These are phyloP conservation scores for Inonotus hispidus DNA, from an alignment of 1,284 basidiomycete species.

Conservation along the genomic window DNA sequence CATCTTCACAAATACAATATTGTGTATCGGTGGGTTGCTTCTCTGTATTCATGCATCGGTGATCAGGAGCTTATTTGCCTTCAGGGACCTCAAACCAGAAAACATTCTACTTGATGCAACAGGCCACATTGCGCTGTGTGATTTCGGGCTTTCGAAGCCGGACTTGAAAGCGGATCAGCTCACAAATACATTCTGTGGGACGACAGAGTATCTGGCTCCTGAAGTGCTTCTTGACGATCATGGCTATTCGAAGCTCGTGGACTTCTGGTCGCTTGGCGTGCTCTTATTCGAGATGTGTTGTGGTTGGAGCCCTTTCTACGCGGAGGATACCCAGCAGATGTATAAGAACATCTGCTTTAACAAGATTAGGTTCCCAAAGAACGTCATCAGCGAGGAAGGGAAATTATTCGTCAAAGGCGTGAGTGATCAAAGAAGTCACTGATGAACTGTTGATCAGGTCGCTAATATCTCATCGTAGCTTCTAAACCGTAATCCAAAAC, in stretches of 20 bases:
- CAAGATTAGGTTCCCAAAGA: conserved; percentile 97
- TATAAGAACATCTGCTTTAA: conserved; percentile 99
- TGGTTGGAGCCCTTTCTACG: conserved; percentile 99
- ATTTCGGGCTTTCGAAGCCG: conserved; percentile 96
- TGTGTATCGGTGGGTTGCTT: conserved; percentile 78
- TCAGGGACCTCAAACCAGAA: conserved; percentile 91
- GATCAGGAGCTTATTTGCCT: neutral
- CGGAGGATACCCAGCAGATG: conserved; percentile 99
- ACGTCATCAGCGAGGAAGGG: conserved; percentile 95
- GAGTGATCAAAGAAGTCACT: conserved; percentile 32
- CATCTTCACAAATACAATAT: conserved; percentile 97
- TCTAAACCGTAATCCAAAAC: conserved; percentile 95
- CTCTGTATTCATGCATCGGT: neutral
- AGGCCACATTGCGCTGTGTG: conserved; percentile 94
- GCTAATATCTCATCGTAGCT: conserved; percentile 48
- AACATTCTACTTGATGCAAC: conserved; percentile 97
- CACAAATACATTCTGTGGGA: conserved; percentile 97
- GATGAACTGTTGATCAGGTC: neutral
- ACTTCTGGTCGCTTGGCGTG: conserved; percentile 97
- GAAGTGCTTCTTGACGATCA: conserved; percentile 99
- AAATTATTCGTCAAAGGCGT: conserved; percentile 99
- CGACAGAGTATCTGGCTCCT: conserved; percentile 95
- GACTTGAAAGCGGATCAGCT: conserved; percentile 91
- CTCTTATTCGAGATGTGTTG: conserved; percentile 98
- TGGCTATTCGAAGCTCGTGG: conserved; percentile 97